These are phyloP conservation scores for Xylariaceae sp. DNA, from an alignment of 2,329 filamentous ascomycete genomes.

Conservation along the genomic window DNA sequence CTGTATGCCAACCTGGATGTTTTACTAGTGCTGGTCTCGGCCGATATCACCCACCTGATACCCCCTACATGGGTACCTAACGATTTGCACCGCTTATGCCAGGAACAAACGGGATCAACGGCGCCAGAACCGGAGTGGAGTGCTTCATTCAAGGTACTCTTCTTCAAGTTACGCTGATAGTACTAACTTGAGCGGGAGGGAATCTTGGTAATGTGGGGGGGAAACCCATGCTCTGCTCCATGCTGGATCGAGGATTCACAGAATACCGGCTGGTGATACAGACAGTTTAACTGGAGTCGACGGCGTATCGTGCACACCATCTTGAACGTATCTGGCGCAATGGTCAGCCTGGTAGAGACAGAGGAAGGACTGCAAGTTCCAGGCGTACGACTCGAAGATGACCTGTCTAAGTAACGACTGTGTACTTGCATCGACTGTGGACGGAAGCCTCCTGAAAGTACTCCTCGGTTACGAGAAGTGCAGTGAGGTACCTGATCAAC, in stretches of 20 bases:
- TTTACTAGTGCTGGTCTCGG: slow-evolving; percentile 3
- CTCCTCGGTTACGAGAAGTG: not conserved
- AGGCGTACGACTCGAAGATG: not conserved
- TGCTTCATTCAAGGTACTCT: not conserved
- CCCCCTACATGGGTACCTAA: not conserved
- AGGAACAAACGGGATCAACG: slow-evolving; percentile 17
- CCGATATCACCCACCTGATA: slow-evolving; percentile 12
- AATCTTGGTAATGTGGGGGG: not conserved
- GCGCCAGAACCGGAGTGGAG: slow-evolving; percentile 7
- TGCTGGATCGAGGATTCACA: not conserved
- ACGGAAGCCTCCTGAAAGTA: slow-evolving; percentile 8
- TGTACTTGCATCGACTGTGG: slow-evolving; percentile 7
- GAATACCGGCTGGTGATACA: not conserved
- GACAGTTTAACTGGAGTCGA: not conserved
- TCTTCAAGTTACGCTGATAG: slow-evolving; percentile 12
- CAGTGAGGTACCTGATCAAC: not conserved
- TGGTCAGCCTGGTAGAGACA: not conserved
- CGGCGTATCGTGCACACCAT: not conserved
- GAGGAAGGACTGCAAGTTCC: not conserved
- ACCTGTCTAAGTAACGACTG: slow-evolving; percentile 7
- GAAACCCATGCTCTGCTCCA: not conserved
- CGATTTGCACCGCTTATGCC: slow-evolving; percentile 14
- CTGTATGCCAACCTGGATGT: slow-evolving; percentile 11
- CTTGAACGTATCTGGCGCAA: slow-evolving; percentile 8
- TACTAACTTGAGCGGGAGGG: not conserved